Evolutionary conservation across 352 stramenopile species (phyloP).

Genomic region (Globisporangium viniferum): DNA sequence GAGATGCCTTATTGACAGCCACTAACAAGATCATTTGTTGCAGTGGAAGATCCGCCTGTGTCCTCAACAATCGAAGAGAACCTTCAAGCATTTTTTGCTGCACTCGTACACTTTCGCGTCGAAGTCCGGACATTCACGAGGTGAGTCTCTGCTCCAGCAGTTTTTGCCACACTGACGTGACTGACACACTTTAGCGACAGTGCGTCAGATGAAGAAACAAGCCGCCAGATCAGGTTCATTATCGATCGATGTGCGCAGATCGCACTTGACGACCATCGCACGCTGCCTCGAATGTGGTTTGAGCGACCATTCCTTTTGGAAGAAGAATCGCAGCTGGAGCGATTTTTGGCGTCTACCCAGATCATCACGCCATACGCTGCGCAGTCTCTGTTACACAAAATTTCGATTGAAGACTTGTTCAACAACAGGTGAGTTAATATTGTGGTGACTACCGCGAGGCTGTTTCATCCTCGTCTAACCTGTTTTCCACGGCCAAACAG

Average conservation of each 20-base stretch:
- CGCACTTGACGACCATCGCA: conserved; percentile 35
- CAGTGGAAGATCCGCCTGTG: conserved; percentile 11
- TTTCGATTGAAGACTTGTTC: conserved; percentile 56
- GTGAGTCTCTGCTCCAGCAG: conserved; percentile 13
- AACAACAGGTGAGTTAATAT: conserved; percentile 29
- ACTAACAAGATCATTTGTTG: conserved; percentile 11
- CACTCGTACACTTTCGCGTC: conserved; percentile 58
- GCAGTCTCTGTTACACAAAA: conserved; percentile 66
- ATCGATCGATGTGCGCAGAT: conserved; percentile 52
- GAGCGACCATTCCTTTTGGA: conserved; percentile 69
- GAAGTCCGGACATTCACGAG: conserved; percentile 47
- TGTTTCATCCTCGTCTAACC: background rate
- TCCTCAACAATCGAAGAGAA: conserved; percentile 14
- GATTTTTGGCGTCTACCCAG: conserved; percentile 65
- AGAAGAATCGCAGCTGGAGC: conserved; percentile 73
- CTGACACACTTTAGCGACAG: conserved; percentile 16
- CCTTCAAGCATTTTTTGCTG: conserved; percentile 43
- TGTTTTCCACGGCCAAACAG: conserved; percentile 15
- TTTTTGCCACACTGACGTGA: background rate
- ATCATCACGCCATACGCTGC: conserved; percentile 61
- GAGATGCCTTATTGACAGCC: background rate
- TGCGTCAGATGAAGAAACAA: conserved; percentile 36
- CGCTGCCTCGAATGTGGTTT: conserved; percentile 70
- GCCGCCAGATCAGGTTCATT: conserved; percentile 40
- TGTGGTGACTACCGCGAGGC: too few relatives aligned